Conservation (phyloP, 2,329 filamentous ascomycete species). For the Aphanocladium album region DNA sequence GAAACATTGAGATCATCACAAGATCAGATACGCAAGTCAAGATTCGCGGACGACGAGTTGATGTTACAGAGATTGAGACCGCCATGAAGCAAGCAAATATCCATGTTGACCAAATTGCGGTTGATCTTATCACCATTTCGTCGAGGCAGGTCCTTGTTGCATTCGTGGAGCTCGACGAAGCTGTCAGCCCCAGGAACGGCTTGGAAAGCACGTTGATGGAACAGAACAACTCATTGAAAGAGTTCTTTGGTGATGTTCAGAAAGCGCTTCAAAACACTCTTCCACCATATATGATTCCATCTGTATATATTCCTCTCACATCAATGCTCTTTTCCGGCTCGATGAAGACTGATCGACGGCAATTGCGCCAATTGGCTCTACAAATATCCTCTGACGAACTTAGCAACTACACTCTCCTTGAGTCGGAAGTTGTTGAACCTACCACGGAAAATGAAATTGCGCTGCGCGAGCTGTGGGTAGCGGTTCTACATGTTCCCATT, state of each 20-base stretch:
- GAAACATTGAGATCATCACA: constrained; percentile 34
- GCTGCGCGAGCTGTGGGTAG: not conserved
- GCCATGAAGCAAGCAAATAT: not conserved
- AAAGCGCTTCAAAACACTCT: not conserved
- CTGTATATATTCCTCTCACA: not conserved
- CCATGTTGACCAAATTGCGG: not conserved
- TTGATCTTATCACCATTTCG: not conserved
- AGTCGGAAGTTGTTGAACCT: not conserved
- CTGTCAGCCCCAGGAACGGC: not conserved
- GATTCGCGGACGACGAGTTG: constrained; percentile 48
- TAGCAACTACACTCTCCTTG: not conserved
- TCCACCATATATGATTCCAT: not conserved
- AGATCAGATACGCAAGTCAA: constrained; percentile 51
- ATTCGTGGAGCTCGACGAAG: not conserved
- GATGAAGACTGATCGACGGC: not conserved
- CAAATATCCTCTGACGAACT: not conserved
- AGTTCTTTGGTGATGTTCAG: not conserved
- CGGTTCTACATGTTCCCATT: constrained; percentile 6
- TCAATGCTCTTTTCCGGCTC: not conserved
- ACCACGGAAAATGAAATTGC: not conserved
- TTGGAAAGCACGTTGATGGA: not conserved
- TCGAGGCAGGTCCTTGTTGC: not conserved
- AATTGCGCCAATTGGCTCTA: not conserved
- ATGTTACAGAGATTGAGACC: constrained; percentile 24
- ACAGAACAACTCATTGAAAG: not conserved